phyloP scores from a whole-genome alignment of 73 alveolate genomes.

The Paramecium sexaurelia region DNA sequence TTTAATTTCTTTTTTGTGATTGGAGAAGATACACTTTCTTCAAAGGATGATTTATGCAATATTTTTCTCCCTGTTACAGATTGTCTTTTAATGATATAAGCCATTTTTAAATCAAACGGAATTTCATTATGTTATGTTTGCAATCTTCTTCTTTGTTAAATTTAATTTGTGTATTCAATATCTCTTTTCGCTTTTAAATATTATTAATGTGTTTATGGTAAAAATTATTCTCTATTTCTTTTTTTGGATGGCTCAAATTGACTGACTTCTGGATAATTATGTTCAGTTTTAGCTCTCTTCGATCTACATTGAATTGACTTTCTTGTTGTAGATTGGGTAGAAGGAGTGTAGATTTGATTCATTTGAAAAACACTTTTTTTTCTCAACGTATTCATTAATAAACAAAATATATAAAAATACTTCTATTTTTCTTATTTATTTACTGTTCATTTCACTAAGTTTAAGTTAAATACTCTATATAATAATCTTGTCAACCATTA shows the following conservation, averaged over 20 bases:
- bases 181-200: slow-evolving; percentile 18
- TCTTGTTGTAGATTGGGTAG: background rate
- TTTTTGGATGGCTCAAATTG: background rate
- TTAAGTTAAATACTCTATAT: no score
- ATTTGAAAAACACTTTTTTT: background rate
- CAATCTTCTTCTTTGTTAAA: background rate
- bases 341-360: background rate
- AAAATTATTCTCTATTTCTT: background rate
- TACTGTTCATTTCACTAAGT: background rate
- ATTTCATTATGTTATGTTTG: background rate
- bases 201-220: background rate
- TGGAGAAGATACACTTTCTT: background rate
- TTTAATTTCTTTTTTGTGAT: background rate
- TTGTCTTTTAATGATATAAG: background rate
- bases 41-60: slow-evolving; percentile 3
- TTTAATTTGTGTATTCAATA: background rate
- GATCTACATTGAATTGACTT: background rate
- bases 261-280: background rate
- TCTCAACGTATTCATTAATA: background rate
- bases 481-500: no score
- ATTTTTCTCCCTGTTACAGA: background rate
- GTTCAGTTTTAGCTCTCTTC: background rate
- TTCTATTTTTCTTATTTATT: background rate
- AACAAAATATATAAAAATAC: background rate
- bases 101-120: background rate